These are phyloP conservation scores for Backusella morwellensis DNA, from an alignment of 192 early-diverging fungal species.

Conservation along the genomic window DNA sequence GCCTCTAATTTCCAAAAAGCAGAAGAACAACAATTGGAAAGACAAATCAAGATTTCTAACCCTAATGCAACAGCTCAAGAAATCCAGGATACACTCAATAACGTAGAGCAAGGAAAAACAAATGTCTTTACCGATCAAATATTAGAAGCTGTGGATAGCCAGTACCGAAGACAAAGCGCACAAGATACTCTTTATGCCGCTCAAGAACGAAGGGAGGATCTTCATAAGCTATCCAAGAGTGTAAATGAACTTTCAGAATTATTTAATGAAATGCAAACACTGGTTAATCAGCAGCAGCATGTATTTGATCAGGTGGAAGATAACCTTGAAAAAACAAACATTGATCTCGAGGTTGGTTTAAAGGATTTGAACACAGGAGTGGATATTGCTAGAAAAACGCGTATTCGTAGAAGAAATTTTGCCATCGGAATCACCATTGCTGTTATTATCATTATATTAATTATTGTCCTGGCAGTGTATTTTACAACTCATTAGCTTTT, in stretches of 20 bases:
- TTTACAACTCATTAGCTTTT: background rate
- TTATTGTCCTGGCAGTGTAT: slow-evolving; percentile 30
- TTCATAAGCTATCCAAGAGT: slow-evolving; percentile 49
- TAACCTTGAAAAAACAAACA: slow-evolving; percentile 42
- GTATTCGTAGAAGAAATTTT: slow-evolving; percentile 56
- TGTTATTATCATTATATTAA: slow-evolving; percentile 42
- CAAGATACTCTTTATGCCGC: slow-evolving; percentile 53
- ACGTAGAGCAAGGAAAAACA: slow-evolving; percentile 40
- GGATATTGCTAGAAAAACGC: slow-evolving; percentile 36
- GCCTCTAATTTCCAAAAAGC: slow-evolving; percentile 30
- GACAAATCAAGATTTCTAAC: slow-evolving; percentile 38
- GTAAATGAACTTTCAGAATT: slow-evolving; percentile 55
- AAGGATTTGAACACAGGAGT: slow-evolving; percentile 54
- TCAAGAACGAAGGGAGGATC: slow-evolving; percentile 59
- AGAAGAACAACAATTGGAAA: slow-evolving; percentile 30
- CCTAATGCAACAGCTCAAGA: slow-evolving; percentile 58
- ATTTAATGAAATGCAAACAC: slow-evolving; percentile 63
- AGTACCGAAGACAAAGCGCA: slow-evolving; percentile 37
- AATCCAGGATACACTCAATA: slow-evolving; percentile 50
- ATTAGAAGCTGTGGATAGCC: slow-evolving; percentile 43
- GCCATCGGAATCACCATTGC: slow-evolving; percentile 35
- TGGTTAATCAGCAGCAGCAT: slow-evolving; percentile 44
- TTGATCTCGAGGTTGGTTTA: slow-evolving; percentile 61
- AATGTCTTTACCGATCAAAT: slow-evolving; percentile 60
- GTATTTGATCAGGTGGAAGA: slow-evolving; percentile 28